These are phyloP conservation scores for Spathaspora sp. DNA, from an alignment of 805 yeast genomes.

Conservation along the genomic window DNA sequence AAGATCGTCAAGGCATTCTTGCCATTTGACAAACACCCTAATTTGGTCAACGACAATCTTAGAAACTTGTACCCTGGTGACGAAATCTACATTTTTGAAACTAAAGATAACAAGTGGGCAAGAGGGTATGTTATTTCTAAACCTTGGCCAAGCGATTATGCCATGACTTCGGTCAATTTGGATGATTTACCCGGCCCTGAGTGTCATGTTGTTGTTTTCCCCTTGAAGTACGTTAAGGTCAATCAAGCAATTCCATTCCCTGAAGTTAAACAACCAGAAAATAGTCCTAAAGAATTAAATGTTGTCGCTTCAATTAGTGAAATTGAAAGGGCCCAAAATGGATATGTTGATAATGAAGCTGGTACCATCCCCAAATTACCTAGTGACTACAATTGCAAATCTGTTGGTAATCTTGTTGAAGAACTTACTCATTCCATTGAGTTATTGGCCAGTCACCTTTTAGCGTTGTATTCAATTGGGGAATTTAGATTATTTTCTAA, in stretches of 20 bases:
- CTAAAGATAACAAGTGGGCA: slow-evolving; percentile 62
- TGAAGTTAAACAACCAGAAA: slow-evolving; percentile 21
- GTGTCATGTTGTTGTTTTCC: slow-evolving; percentile 56
- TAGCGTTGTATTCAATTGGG: slow-evolving; percentile 66
- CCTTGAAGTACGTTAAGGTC: slow-evolving; percentile 50
- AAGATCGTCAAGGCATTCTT: slow-evolving; percentile 36
- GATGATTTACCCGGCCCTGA: slow-evolving; percentile 61
- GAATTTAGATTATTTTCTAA: slow-evolving; percentile 62
- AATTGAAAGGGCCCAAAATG: slow-evolving; percentile 22
- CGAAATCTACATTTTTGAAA: slow-evolving; percentile 70
- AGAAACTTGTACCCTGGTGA: slow-evolving; percentile 71
- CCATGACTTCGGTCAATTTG: slow-evolving; percentile 55
- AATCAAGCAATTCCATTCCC: slow-evolving; percentile 40
- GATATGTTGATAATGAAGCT: slow-evolving; percentile 17
- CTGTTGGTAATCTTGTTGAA: slow-evolving; percentile 27
- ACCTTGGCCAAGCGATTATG: slow-evolving; percentile 69
- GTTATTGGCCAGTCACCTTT: slow-evolving; percentile 60
- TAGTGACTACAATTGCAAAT: neutral
- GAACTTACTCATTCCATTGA: slow-evolving; percentile 59
- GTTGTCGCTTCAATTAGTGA: slow-evolving; percentile 31
- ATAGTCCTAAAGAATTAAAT: slow-evolving; percentile 20
- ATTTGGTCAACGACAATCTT: slow-evolving; percentile 34
- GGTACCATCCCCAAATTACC: neutral
- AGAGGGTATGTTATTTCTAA: slow-evolving; percentile 70
- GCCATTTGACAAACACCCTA: slow-evolving; percentile 40